Percentiles rank a stretch among this genome's conserved stretches.
phyloP scores from a whole-genome alignment of 2,329 filamentous ascomycete species.

The Phoma sp. region DNA sequence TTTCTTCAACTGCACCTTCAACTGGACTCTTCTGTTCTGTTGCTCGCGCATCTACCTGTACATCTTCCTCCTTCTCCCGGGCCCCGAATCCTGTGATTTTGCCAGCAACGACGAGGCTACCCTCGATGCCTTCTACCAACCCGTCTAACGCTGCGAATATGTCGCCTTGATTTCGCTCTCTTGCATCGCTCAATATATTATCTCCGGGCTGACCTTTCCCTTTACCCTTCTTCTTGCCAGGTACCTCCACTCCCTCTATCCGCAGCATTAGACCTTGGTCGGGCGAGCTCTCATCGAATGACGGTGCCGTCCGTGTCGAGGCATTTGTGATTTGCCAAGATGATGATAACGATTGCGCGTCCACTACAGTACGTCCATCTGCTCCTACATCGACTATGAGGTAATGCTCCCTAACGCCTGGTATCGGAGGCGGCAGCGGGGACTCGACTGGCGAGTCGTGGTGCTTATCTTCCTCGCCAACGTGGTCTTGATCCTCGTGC shows the following conservation, averaged over 20 bases:
- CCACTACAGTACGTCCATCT: conserved; percentile 63
- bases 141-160: conserved; percentile 47
- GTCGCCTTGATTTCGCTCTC: conserved; percentile 43
- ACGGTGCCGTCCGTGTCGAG: conserved; percentile 65
- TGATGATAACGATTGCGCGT: conserved; percentile 74
- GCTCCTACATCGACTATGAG: conserved; percentile 62
- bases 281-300: conserved; percentile 61
- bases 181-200: conserved; percentile 38
- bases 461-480: conserved; percentile 33
- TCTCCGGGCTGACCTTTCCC: conserved; percentile 38
- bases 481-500: conserved; percentile 21
- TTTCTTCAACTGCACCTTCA: no score
- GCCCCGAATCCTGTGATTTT: conserved; percentile 37
- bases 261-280: conserved; percentile 65
- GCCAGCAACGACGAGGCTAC: conserved; percentile 43
- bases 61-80: conserved; percentile 7
- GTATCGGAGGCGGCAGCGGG: conserved; percentile 56
- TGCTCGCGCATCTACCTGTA: neutral
- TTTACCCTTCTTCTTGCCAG: conserved; percentile 42
- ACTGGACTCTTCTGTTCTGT: conserved; percentile 1
- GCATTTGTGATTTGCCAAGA: conserved; percentile 73
- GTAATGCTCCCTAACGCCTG: conserved; percentile 62
- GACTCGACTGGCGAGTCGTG: conserved; percentile 42
- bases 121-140: conserved; percentile 47
- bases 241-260: conserved; percentile 63